Conservation (phyloP, 768 basidiomycete genomes). For the Psilocybe cyanescens region DNA sequence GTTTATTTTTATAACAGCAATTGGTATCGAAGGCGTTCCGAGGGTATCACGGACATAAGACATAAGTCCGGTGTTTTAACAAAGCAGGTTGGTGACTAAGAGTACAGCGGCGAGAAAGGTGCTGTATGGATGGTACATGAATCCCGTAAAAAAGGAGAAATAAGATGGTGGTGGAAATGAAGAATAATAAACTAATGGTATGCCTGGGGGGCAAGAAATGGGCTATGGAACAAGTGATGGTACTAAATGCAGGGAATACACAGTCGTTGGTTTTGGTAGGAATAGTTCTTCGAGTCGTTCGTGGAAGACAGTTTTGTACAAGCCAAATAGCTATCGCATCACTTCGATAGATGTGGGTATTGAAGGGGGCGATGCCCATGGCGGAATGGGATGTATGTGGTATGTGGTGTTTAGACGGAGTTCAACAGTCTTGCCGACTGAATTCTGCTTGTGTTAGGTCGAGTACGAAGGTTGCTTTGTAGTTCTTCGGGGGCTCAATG, state of each 20-base stretch:
- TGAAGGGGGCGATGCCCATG: background rate
- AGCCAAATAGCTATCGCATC: background rate
- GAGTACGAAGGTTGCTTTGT: constrained; percentile 70
- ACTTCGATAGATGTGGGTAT: too few relatives aligned
- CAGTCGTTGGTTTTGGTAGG: background rate
- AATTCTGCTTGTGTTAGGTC: constrained; percentile 86
- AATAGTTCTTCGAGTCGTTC: background rate
- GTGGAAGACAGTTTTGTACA: background rate
- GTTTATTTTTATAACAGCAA: background rate
- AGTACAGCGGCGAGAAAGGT: constrained; percentile 5
- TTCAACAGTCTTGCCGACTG: constrained; percentile 54
- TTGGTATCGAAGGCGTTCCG: background rate
- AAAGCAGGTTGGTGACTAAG: background rate
- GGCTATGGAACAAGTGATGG: background rate
- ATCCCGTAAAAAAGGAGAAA: constrained; percentile 3
- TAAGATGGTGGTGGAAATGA: constrained; percentile 7
- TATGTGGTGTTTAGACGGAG: background rate
- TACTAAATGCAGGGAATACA: background rate
- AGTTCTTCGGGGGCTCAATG: constrained; percentile 79
- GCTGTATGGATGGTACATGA: constrained; percentile 13
- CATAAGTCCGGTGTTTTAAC: background rate
- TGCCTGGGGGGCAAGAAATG: background rate
- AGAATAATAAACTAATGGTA: constrained; percentile 23
- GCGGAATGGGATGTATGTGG: too few relatives aligned
- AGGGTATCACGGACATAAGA: background rate